Percentiles rank a stretch among this genome's conserved stretches.
Conservation (phyloP, 1,139 yeast species). For the Yamadazyma triangularis region DNA sequence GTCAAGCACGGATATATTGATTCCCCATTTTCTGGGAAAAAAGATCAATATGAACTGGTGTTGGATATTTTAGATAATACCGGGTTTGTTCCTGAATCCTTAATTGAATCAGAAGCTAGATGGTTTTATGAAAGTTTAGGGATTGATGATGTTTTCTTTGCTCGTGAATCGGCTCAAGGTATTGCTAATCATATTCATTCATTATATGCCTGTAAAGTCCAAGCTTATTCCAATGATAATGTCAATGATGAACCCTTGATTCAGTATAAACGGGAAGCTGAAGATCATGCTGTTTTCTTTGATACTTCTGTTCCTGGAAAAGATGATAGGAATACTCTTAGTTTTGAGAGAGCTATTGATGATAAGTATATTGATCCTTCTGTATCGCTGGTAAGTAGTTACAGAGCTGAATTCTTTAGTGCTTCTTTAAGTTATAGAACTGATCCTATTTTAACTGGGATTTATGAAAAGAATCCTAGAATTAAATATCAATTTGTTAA, state of each 20-base stretch:
- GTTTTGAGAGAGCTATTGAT: constrained; percentile 68
- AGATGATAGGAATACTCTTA: constrained; percentile 25
- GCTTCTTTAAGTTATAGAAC: constrained; percentile 55
- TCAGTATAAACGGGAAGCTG: constrained; percentile 70
- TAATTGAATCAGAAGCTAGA: constrained; percentile 79
- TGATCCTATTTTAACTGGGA: constrained; percentile 44
- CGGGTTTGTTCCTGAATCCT: constrained; percentile 84
- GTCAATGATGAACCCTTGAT: constrained; percentile 46
- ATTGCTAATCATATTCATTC: constrained; percentile 84
- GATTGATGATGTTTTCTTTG: constrained; percentile 88
- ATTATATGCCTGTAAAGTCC: constrained; percentile 87
- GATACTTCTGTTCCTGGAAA: constrained; percentile 47
- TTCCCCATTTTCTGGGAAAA: constrained; percentile 75
- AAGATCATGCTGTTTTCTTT: constrained; percentile 88
- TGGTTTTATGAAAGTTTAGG: constrained; percentile 91
- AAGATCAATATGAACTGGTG: constrained; percentile 75
- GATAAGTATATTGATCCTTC: constrained; percentile 69
- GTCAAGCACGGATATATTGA: constrained; percentile 63
- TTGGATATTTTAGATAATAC: constrained; percentile 76
- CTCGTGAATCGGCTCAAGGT: constrained; percentile 74
- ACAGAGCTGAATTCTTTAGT: constrained; percentile 80
- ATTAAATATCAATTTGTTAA: constrained; percentile 53
- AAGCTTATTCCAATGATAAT: constrained; percentile 56
- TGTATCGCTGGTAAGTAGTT: constrained; percentile 36
- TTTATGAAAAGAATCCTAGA: constrained; percentile 27